Percentiles rank a stretch among this genome's conserved stretches.
Conservation (phyloP, 2,329 filamentous ascomycete species). For the Aphanoascus verrucosus region DNA sequence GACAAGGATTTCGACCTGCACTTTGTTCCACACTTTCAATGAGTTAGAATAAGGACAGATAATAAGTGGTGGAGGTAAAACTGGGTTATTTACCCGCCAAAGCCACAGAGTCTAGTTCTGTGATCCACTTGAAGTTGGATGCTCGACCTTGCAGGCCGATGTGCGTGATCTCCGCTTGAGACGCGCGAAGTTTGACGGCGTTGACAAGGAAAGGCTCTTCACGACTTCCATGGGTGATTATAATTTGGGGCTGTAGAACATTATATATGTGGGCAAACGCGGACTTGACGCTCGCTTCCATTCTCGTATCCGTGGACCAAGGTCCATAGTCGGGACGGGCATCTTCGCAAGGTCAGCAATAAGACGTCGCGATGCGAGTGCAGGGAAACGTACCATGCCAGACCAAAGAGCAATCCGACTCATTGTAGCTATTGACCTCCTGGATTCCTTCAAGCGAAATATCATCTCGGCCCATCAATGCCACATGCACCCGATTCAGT, state of each 20-base stretch:
- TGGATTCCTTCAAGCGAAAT: slow-evolving; percentile 59
- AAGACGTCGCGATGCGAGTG: slow-evolving; percentile 26
- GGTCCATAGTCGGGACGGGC: slow-evolving; percentile 63
- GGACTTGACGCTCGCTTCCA: slow-evolving; percentile 52
- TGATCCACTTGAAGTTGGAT: slow-evolving; percentile 61
- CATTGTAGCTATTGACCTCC: slow-evolving; percentile 66
- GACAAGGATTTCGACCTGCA: slow-evolving; percentile 71
- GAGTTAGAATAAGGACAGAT: slow-evolving; percentile 8
- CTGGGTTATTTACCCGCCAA: slow-evolving; percentile 45
- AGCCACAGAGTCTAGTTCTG: slow-evolving; percentile 62
- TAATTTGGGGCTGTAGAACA: slow-evolving; percentile 66
- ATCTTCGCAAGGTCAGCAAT: slow-evolving; percentile 39
- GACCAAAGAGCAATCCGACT: slow-evolving; percentile 52
- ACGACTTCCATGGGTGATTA: slow-evolving; percentile 56
- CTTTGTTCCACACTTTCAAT: slow-evolving; percentile 59
- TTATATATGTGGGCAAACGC: slow-evolving; percentile 61
- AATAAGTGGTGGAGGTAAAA: not conserved
- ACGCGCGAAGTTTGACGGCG: slow-evolving; percentile 48
- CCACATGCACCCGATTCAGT: slow-evolving; percentile 69
- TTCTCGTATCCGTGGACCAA: slow-evolving; percentile 58
- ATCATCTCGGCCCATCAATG: slow-evolving; percentile 61
- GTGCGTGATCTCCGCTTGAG: slow-evolving; percentile 47
- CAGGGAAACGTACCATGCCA: slow-evolving; percentile 45
- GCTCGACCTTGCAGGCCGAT: slow-evolving; percentile 62
- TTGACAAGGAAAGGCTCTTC: slow-evolving; percentile 61